phyloP scores from a whole-genome alignment of 805 yeast genomes.

The Metschnikowia lunata region DNA sequence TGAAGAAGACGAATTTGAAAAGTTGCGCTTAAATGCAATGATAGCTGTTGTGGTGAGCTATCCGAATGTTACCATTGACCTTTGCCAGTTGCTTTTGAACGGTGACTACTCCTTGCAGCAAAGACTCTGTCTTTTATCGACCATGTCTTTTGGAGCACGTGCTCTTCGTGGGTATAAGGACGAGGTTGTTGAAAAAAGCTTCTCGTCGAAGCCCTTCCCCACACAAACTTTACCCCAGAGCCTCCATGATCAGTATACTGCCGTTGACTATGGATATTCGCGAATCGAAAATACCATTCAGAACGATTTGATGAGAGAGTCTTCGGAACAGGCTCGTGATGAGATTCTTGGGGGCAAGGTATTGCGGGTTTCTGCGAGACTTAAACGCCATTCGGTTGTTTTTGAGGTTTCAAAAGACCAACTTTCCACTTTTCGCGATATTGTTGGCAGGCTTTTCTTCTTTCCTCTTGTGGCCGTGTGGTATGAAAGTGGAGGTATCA shows the following conservation, averaged over 20 bases:
- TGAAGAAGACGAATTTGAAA: conserved; percentile 57
- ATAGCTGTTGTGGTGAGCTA: conserved; percentile 58
- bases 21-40: conserved; percentile 58
- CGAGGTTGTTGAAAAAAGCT: conserved; percentile 36
- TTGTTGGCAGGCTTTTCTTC: conserved; percentile 44
- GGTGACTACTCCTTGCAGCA: conserved; percentile 84
- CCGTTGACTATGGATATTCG: conserved; percentile 18
- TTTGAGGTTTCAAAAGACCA: conserved; percentile 15
- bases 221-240: conserved; percentile 43
- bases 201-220: conserved; percentile 26
- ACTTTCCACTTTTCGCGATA: conserved; percentile 28
- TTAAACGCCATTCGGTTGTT: conserved; percentile 17
- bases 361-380: conserved; percentile 38
- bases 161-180: conserved; percentile 65
- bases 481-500: conserved; percentile 45
- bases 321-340: conserved; percentile 29
- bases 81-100: conserved; percentile 47
- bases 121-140: conserved; percentile 62
- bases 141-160: conserved; percentile 67
- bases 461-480: conserved; percentile 54
- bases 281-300: conserved; percentile 23
- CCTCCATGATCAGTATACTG: conserved; percentile 42
- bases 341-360: conserved; percentile 37
- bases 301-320: conserved; percentile 29
- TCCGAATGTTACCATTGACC: conserved; percentile 39